Conservation (phyloP, 2,329 filamentous ascomycete species). For the Trichoderma koningiopsis region DNA sequence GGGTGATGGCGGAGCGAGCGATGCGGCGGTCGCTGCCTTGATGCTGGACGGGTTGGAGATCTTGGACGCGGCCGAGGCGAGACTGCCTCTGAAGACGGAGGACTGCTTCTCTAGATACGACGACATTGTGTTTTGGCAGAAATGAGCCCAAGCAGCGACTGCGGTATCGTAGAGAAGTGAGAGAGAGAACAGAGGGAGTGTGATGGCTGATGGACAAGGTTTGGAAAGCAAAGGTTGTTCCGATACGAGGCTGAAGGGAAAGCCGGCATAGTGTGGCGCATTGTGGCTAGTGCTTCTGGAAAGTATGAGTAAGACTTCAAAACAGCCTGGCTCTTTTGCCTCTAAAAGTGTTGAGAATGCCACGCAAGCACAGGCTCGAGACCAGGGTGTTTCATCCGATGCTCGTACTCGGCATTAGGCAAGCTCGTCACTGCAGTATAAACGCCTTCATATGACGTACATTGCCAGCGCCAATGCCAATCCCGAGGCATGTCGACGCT, state of each 20-base stretch:
- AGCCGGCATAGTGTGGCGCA: slow-evolving; percentile 8
- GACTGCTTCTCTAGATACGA: slow-evolving; percentile 66
- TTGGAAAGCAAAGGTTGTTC: neutral
- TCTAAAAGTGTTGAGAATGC: slow-evolving; percentile 20
- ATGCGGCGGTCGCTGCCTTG: slow-evolving; percentile 41
- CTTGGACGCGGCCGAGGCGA: slow-evolving; percentile 65
- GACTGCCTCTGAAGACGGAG: slow-evolving; percentile 61
- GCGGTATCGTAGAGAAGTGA: slow-evolving; percentile 5
- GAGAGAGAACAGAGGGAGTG: neutral
- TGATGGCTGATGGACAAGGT: neutral
- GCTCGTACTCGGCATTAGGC: neutral
- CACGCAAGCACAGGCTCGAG: slow-evolving; percentile 19
- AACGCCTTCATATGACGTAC: neutral
- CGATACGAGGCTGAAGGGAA: slow-evolving; percentile 18
- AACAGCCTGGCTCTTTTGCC: neutral
- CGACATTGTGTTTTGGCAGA: slow-evolving; percentile 52
- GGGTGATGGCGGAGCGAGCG: slow-evolving; percentile 62
- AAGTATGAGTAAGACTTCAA: neutral
- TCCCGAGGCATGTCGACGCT: neutral
- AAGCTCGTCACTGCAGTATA: neutral
- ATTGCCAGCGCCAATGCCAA: no score
- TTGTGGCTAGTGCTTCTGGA: neutral
- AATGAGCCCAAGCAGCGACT: slow-evolving; percentile 3
- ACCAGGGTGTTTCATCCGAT: neutral
- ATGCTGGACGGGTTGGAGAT: slow-evolving; percentile 56